Conservation (phyloP, 1,284 basidiomycete genomes). For the Takashimella tepidaria region DNA sequence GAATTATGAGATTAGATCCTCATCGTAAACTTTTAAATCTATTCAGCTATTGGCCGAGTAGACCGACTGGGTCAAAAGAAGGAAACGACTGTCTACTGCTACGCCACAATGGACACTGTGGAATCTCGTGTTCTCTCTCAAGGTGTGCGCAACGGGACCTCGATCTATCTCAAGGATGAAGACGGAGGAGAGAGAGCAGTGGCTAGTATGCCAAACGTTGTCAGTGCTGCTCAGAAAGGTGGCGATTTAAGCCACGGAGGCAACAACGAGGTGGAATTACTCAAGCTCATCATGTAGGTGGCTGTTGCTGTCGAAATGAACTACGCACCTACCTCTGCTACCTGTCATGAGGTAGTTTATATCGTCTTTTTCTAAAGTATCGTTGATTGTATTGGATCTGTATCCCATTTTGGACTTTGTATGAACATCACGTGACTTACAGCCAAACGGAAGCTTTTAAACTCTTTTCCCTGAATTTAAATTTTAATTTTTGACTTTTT, state of each 20-base stretch:
- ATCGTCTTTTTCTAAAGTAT: no score
- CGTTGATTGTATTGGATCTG: no score
- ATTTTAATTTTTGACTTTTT: no score
- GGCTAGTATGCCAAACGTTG: conserved; percentile 33
- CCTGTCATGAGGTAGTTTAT: no score
- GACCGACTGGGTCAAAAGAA: conserved; percentile 39
- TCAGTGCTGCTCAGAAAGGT: conserved; percentile 37
- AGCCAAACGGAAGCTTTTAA: no score
- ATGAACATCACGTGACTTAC: no score
- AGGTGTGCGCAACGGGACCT: conserved; percentile 42
- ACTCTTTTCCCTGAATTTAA: no score
- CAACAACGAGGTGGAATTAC: conserved; percentile 28
- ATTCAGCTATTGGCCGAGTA: conserved; percentile 42
- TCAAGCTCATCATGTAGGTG: conserved; percentile 26
- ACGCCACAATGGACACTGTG: conserved; percentile 44
- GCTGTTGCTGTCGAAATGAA: no score
- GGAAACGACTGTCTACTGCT: conserved; percentile 45
- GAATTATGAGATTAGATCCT: conserved; percentile 3
- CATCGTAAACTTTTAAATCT: no score
- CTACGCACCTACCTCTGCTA: no score
- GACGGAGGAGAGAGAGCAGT: conserved; percentile 24
- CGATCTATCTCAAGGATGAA: conserved; percentile 40
- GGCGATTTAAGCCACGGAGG: conserved; percentile 32
- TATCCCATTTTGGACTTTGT: no score
- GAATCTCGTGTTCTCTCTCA: conserved; percentile 42